Evolutionary conservation across 2,329 filamentous ascomycete genomes (phyloP).

Genomic region (Exophiala sp.): DNA sequence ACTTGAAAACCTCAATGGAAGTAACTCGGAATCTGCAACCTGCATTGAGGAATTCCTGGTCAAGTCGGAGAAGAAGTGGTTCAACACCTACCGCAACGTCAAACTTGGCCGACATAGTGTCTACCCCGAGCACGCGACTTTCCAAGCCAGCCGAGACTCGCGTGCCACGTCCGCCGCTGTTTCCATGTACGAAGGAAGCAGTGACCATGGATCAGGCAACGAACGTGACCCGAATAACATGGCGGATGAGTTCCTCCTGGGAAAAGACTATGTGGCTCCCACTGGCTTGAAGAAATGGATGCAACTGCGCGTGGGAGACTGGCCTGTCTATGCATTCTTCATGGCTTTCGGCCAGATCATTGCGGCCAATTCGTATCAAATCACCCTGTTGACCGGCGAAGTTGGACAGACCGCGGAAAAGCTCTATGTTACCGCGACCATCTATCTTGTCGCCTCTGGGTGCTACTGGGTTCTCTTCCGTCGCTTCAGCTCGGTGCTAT

Average conservation of each 20-base stretch:
- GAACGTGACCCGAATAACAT: conserved; percentile 32
- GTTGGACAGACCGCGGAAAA: conserved; percentile 54
- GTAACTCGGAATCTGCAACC: conserved; percentile 53
- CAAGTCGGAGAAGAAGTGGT: conserved; percentile 64
- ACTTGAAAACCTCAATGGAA: conserved; percentile 50
- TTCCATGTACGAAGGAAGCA: conserved; percentile 40
- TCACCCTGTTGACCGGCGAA: conserved; percentile 60
- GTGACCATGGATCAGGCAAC: conserved; percentile 14
- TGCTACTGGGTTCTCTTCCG: conserved; percentile 61
- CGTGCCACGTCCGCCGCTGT: conserved; percentile 33
- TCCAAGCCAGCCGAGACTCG: conserved; percentile 32
- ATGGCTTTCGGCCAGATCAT: conserved; percentile 59
- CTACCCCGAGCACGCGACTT: conserved; percentile 36
- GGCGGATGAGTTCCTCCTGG: conserved; percentile 50
- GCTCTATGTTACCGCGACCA: conserved; percentile 55
- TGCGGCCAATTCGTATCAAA: conserved; percentile 61
- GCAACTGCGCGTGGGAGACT: conserved; percentile 55
- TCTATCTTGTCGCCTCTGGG: conserved; percentile 54
- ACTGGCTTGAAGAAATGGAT: conserved; percentile 52
- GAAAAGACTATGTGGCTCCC: conserved; percentile 52
- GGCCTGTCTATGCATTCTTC: conserved; percentile 58
- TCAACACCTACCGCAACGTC: conserved; percentile 52
- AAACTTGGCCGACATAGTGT: conserved; percentile 49
- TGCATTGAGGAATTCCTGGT: conserved; percentile 62
- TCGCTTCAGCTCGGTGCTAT: conserved; percentile 50